These are phyloP conservation scores for Veloboletus limbatus DNA, from an alignment of 1,284 basidiomycete genomes.

Conservation along the genomic window DNA sequence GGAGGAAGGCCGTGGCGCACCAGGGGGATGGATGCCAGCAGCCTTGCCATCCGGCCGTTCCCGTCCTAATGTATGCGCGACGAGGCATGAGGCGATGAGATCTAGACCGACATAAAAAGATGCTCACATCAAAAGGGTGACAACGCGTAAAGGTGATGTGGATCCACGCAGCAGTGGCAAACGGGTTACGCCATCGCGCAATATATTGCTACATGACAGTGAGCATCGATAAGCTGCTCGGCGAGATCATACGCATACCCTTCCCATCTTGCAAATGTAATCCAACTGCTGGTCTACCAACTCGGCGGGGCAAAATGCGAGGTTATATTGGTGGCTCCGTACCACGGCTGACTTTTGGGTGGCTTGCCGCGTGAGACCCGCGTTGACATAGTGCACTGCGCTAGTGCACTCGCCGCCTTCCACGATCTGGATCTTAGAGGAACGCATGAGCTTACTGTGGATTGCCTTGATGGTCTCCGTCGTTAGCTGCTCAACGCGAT, in stretches of 20 bases:
- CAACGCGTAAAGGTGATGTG: slow-evolving; percentile 43
- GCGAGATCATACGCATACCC: slow-evolving; percentile 30
- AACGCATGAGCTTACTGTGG: slow-evolving; percentile 30
- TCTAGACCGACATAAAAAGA: background rate
- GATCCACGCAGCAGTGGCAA: slow-evolving; percentile 44
- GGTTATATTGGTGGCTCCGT: slow-evolving; percentile 31
- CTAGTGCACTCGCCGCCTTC: slow-evolving; percentile 10
- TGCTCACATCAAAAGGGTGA: slow-evolving; percentile 43
- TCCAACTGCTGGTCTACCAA: slow-evolving; percentile 40
- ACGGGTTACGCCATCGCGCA: slow-evolving; percentile 40
- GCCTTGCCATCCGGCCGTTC: slow-evolving; percentile 40
- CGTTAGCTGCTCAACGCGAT: slow-evolving; percentile 27
- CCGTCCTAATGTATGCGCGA: slow-evolving; percentile 33
- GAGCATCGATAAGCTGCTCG: background rate
- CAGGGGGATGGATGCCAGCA: slow-evolving; percentile 42
- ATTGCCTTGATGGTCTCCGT: slow-evolving; percentile 30
- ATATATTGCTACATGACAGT: slow-evolving; percentile 34
- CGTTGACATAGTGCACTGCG: slow-evolving; percentile 32
- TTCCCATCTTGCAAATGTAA: slow-evolving; percentile 42
- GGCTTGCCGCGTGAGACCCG: slow-evolving; percentile 36
- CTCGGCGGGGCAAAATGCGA: slow-evolving; percentile 39
- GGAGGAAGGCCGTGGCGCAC: slow-evolving; percentile 40
- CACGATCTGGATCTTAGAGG: slow-evolving; percentile 31
- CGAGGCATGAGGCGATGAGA: background rate
- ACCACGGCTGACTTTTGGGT: slow-evolving; percentile 39